These are phyloP conservation scores for Chenopodium suecicum DNA, from an alignment of 148 eudicot species.

Conservation along the genomic window DNA sequence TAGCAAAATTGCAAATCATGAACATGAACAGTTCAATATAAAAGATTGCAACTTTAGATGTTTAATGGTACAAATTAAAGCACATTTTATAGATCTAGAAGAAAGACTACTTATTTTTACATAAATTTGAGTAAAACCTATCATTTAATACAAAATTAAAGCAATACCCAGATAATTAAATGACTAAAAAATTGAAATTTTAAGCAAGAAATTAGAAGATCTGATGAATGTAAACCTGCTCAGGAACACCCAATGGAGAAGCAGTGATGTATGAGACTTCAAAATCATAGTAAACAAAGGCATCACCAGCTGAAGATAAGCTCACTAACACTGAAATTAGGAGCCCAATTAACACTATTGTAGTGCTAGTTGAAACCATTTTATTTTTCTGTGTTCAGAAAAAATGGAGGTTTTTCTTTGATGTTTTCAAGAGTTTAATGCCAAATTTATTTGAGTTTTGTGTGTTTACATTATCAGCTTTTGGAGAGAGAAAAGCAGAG, in stretches of 20 bases:
- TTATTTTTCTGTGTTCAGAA: background rate
- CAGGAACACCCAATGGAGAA: conserved; percentile 65
- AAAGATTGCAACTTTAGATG: conserved; percentile 25
- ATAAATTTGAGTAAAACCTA: conserved; percentile 36
- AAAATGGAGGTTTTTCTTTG: conserved; percentile 3
- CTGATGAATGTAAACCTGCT: conserved; percentile 33
- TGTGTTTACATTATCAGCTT: conserved; percentile 36
- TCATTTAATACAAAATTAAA: conserved; percentile 12
- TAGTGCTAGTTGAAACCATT: conserved; percentile 35
- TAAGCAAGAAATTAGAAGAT: conserved; percentile 11
- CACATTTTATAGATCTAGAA: conserved; percentile 60
- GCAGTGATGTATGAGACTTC: conserved; percentile 89
- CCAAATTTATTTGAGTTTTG: background rate
- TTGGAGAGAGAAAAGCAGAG: conserved; percentile 20
- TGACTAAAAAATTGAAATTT: conserved; percentile 2
- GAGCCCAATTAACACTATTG: conserved; percentile 22
- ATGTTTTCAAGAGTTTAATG: conserved; percentile 7
- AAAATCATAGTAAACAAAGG: conserved; percentile 55
- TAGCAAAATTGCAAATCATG: conserved; percentile 6
- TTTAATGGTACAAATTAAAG: conserved; percentile 4
- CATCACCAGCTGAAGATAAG: conserved; percentile 71
- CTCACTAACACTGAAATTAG: conserved; percentile 43
- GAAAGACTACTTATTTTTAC: conserved; percentile 21
- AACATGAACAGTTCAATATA: background rate
- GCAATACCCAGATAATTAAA: conserved; percentile 26